Evolutionary conservation across 2,329 filamentous ascomycete species (phyloP).

Genomic region (Gyromitra esculenta): DNA sequence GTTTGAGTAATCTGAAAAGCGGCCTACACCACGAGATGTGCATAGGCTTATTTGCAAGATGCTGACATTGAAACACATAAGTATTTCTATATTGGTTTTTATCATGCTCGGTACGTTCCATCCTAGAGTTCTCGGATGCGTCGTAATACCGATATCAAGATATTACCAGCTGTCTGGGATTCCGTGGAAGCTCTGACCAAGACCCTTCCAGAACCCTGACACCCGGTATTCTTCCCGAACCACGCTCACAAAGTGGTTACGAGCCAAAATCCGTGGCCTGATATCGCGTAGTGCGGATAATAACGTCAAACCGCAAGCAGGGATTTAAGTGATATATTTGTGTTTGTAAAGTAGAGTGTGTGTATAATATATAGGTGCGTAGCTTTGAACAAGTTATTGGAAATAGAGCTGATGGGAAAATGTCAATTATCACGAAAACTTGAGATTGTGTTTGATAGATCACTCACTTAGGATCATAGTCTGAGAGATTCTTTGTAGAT

Average conservation of each 20-base stretch:
- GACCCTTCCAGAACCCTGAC: background rate
- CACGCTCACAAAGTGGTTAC: slow-evolving; percentile 12
- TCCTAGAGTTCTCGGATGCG: background rate
- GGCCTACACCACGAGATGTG: background rate
- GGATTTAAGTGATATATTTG: slow-evolving; percentile 2
- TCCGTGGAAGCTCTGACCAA: background rate
- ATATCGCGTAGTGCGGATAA: slow-evolving; percentile 25
- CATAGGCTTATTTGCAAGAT: background rate
- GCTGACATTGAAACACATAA: background rate
- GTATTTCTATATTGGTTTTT: too few relatives aligned
- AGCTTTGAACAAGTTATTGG: too few relatives aligned
- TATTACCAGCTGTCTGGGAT: background rate
- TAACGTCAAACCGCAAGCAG: slow-evolving; percentile 14
- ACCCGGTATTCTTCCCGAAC: slow-evolving; percentile 25
- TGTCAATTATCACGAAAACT: too few relatives aligned
- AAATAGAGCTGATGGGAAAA: too few relatives aligned
- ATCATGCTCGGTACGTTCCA: too few relatives aligned
- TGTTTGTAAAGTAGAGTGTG: background rate
- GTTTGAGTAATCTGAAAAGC: background rate
- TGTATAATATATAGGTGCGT: too few relatives aligned
- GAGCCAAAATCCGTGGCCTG: slow-evolving; percentile 1
- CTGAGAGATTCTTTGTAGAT: background rate
- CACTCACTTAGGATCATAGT: background rate
- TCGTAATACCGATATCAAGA: background rate
- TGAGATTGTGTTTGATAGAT: too few relatives aligned